Evolutionary conservation across 2,329 filamentous ascomycete species (phyloP), one percentile per base, ranked within the genome.

Genomic region (Cadophora sp.): DNA sequence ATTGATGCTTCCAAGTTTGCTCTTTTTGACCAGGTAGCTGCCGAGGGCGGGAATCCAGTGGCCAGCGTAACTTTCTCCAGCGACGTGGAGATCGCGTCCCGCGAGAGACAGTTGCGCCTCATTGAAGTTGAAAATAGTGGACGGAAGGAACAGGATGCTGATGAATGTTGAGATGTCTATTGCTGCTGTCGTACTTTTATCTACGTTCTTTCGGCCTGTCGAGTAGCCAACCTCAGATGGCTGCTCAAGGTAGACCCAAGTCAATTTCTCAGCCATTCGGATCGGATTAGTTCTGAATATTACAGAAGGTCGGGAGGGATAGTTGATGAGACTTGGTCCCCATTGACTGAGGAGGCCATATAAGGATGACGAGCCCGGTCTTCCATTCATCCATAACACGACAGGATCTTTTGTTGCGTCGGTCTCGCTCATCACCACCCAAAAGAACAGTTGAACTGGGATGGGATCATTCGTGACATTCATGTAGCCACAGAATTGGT

Each of bases 251-350:
- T 77, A 81, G 3, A 80, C 75, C 73, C 80, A 77, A 60, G 76
- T 80, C 72, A 62, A 79, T 77, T 58, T 79, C 80, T 79, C 79
- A 80, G 3, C 76, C 76, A 63, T 80, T n/a, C 76, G 48, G 24
- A 18, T 27, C 0, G 78, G 78, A 39, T 80, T 81, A 70, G 71
- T 61, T 76, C 75, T 2, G 75, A 78, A 61, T 75, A 68, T 30
- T 77, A 77, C 74, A 33, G n/a, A n/a, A n/a, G n/a, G n/a, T 72
- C 76, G 14, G 22, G 6, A 13, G 22, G 9, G 22, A 53, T 80
- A 77, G 20, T 80, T 80, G 63, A 82, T 79, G 22, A 78, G 78
- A 70, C 81, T 83, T 0, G 82, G 82, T 0, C 82, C 82, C 63
- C 80, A 78, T 70, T 83, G 80, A 64, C 79, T 77, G 70, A 82